These are phyloP conservation scores for Stephania yunnanensis DNA, from an alignment of 164 flowering plant species.

Conservation along the genomic window DNA sequence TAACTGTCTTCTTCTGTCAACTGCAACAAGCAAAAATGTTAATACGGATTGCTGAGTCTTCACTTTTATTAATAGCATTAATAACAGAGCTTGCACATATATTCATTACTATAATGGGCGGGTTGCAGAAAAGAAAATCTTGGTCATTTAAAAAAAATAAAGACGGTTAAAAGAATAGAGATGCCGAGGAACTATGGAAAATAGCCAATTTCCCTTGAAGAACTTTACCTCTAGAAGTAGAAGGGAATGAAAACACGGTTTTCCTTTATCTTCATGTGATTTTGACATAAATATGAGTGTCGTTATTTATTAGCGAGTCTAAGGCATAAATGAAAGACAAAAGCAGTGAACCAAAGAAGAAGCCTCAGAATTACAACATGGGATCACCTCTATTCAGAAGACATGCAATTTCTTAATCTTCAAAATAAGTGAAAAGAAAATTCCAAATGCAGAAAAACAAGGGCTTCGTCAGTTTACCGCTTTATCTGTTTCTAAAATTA, in stretches of 20 bases:
- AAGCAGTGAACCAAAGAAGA: too few relatives aligned
- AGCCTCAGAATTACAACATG: too few relatives aligned
- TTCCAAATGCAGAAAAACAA: background rate
- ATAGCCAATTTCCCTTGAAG: background rate
- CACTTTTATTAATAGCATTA: background rate
- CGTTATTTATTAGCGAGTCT: too few relatives aligned
- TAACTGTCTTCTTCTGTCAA: constrained; percentile 58
- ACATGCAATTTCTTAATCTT: too few relatives aligned
- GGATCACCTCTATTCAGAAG: background rate
- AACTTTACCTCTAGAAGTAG: background rate
- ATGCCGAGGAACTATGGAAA: background rate
- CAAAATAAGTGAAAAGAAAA: background rate
- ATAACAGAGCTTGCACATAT: background rate
- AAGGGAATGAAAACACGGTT: background rate
- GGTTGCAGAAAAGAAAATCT: too few relatives aligned
- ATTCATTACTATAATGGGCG: too few relatives aligned
- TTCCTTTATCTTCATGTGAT: background rate
- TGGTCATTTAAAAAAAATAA: background rate
- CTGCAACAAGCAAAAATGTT: constrained; percentile 30
- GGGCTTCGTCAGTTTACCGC: constrained; percentile 37
- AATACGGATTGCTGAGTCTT: background rate
- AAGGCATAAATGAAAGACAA: too few relatives aligned
- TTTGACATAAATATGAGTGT: background rate
- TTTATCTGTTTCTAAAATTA: constrained; percentile 61
- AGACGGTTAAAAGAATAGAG: background rate